Percentiles rank a stretch among this genome's conserved stretches.
phyloP scores from a whole-genome alignment of 441 rosid genomes.

The Dalechampia spathulata region DNA sequence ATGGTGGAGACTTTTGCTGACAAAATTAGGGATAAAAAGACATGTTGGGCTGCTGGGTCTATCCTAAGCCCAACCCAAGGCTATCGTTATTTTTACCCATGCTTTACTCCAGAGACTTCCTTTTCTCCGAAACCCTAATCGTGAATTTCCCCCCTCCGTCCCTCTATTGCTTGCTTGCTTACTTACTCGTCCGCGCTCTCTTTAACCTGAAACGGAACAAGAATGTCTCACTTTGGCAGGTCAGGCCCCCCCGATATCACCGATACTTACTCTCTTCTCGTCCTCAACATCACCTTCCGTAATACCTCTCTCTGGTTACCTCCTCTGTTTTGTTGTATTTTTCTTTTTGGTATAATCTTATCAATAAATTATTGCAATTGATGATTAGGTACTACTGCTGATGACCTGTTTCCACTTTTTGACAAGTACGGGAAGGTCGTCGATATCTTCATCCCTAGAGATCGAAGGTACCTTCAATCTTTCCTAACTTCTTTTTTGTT shows the following conservation, averaged over 20 bases:
- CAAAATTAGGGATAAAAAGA: too few species aligned
- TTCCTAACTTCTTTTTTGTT: background rate
- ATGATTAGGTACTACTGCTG: slow-evolving; percentile 53
- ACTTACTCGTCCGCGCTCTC: background rate
- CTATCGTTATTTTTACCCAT: too few species aligned
- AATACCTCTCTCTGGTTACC: slow-evolving; percentile 5
- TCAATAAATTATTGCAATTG: background rate
- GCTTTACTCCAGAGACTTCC: too few species aligned
- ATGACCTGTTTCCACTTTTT: slow-evolving; percentile 65
- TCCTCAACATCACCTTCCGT: slow-evolving; percentile 98
- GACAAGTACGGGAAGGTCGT: slow-evolving; percentile 74
- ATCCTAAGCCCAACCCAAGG: too few species aligned
- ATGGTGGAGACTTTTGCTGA: too few species aligned
- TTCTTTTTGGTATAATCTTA: background rate
- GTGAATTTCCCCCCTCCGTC: too few species aligned
- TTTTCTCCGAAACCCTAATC: too few species aligned
- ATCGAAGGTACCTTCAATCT: too few species aligned
- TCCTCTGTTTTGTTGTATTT: background rate
- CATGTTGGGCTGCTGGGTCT: too few species aligned
- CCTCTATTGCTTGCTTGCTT: too few species aligned
- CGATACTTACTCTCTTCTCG: slow-evolving; percentile 93
- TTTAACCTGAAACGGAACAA: slow-evolving; percentile 6
- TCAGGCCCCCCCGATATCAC: slow-evolving; percentile 95
- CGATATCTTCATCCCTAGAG: slow-evolving; percentile 60
- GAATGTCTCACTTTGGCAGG: slow-evolving; percentile 95